Evolutionary conservation across 2,329 filamentous ascomycete genomes (phyloP), one percentile per base, ranked within the genome.

Genomic region (Penicillium palitans): DNA sequence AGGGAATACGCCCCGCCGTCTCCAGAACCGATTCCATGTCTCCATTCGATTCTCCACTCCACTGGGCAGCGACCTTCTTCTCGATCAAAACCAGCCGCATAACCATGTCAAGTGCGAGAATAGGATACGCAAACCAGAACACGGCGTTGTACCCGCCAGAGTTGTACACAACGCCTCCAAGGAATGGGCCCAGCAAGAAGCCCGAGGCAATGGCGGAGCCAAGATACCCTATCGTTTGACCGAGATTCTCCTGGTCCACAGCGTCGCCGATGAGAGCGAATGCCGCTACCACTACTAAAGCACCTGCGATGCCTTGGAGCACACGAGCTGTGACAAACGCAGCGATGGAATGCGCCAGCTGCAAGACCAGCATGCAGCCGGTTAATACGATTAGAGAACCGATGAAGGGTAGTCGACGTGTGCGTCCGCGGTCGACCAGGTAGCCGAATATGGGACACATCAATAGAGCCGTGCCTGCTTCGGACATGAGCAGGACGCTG

Each of bases 61-160:
- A 71, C 21, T 70, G 64, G 13, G 62, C 61, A 4, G 84, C 84
- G 1, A 80, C 78, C 67, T 84, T 85, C 71, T 86, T 87, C 71
- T 89, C 86, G n/a, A 89, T 79, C 52, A 89, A 78, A 6, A 84
- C 68, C 0, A 86, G 65, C 13, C 87, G 81, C 79, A 88, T 81
- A 24, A 83, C 55, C 58, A 88, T 83, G 68, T 89, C 86, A 17
- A 88, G 59, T 0, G 67, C 78, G 1, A 89, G 68, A 9, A 88
- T 70, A 0, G 75, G 80, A 48, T 84, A 78, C 0, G 80, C 81
- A 25, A 87, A 72, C 0, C 79, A 80, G 67, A 87, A 87, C 0
- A 88, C 84, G 0, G 84, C 84, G 13, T 72, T 68, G 65, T 84
- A 84, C 2, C 86, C 86, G 0, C 80, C 79, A 64, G 82, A 82